Percentiles rank a stretch among this genome's conserved stretches.
These are phyloP conservation scores for Penicillium griseofulvum DNA, from an alignment of 2,329 filamentous ascomycete species.

Conservation along the genomic window DNA sequence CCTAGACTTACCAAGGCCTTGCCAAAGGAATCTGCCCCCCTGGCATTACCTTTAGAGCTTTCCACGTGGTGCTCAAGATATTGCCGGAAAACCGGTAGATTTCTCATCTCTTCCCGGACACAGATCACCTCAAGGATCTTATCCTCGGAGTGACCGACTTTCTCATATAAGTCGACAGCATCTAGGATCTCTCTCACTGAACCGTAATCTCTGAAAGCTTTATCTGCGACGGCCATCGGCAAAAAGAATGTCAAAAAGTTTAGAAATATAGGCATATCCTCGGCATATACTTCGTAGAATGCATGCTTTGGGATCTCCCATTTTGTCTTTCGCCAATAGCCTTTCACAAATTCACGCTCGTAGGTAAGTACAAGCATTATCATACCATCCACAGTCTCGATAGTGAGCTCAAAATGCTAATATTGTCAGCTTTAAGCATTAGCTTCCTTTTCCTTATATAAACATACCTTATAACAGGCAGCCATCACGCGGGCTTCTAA, in stretches of 20 bases:
- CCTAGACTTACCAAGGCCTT: constrained; percentile 13
- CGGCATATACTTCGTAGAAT: constrained; percentile 18
- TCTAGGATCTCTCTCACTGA: constrained; percentile 13
- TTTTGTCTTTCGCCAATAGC: constrained; percentile 13
- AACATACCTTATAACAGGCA: constrained; percentile 18
- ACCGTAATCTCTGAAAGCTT: constrained; percentile 12
- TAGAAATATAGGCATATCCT: constrained; percentile 13
- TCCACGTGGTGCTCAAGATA: constrained; percentile 10
- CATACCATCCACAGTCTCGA: constrained; percentile 15
- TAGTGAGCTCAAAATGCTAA: constrained; percentile 21
- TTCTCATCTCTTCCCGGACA: constrained; percentile 8
- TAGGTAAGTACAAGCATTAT: constrained; percentile 22
- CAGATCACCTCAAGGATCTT: constrained; percentile 10
- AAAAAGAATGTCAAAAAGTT: constrained; percentile 19
- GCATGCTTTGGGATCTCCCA: constrained; percentile 12
- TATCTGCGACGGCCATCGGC: constrained; percentile 13
- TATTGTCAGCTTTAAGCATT: constrained; percentile 1
- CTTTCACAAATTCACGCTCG: constrained; percentile 14
- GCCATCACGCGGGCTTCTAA: constrained; percentile 10
- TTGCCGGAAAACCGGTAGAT: constrained; percentile 13
- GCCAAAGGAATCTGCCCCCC: constrained; percentile 12
- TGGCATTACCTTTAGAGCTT: constrained; percentile 1
- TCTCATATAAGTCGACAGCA: constrained; percentile 1
- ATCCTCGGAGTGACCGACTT: constrained; percentile 4
- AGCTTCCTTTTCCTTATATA: neutral